These are phyloP conservation scores for Botrytis medusae DNA, from an alignment of 2,329 filamentous ascomycete genomes.

Conservation along the genomic window DNA sequence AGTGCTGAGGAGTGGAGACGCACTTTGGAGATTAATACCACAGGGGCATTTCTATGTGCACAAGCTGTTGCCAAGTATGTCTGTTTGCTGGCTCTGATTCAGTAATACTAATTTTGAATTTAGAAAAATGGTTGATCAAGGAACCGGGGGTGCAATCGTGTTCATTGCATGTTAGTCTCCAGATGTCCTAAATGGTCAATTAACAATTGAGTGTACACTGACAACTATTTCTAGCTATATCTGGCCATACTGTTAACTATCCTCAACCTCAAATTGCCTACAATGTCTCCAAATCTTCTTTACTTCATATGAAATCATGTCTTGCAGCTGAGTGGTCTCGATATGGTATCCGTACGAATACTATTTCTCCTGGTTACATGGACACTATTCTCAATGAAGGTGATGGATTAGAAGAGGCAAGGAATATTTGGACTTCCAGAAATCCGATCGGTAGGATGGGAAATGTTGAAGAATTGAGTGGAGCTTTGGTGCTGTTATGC, in stretches of 20 bases:
- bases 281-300: slow-evolving; percentile 68
- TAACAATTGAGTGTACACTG: not conserved
- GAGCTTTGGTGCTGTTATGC: slow-evolving; percentile 59
- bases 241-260: slow-evolving; percentile 56
- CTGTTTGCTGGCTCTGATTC: no score
- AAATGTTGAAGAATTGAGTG: slow-evolving; percentile 60
- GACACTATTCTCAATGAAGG: slow-evolving; percentile 62
- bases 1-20: slow-evolving; percentile 58
- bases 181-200: no score
- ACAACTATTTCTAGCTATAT: slow-evolving; percentile 57
- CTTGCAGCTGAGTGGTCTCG: slow-evolving; percentile 72
- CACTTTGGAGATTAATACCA: slow-evolving; percentile 70
- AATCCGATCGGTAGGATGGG: slow-evolving; percentile 68
- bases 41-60: slow-evolving; percentile 67
- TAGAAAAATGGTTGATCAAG: slow-evolving; percentile 23
- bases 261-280: slow-evolving; percentile 68
- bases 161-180: slow-evolving; percentile 54
- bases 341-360: slow-evolving; percentile 70
- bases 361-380: slow-evolving; percentile 73
- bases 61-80: slow-evolving; percentile 61
- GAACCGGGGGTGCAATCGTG: slow-evolving; percentile 59
- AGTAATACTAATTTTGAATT: not conserved
- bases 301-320: slow-evolving; percentile 62
- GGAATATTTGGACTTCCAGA: slow-evolving; percentile 55
- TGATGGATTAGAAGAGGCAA: slow-evolving; percentile 53